Conservation (phyloP, 2,329 filamentous ascomycete genomes). For the Pestalotiopsis sp. region DNA sequence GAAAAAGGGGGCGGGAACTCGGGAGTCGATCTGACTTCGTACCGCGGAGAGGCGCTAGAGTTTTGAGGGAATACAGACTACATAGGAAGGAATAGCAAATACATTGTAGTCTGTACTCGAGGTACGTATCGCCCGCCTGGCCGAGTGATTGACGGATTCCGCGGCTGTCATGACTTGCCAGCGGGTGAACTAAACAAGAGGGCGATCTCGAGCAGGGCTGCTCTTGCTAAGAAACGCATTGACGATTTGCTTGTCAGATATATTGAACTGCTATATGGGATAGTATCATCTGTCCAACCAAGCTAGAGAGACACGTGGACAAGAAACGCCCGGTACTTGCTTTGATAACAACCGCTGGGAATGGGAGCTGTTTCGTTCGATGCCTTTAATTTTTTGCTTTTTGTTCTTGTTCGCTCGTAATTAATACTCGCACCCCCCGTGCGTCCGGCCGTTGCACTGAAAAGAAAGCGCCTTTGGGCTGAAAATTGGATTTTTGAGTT, state of each 20-base stretch:
- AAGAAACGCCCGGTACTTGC: neutral
- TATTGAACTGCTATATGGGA: neutral
- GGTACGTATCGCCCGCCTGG: too few relatives aligned
- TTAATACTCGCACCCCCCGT: too few relatives aligned
- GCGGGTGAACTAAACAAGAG: neutral
- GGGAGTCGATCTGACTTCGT: neutral
- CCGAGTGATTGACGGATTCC: too few relatives aligned
- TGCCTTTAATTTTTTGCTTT: too few relatives aligned
- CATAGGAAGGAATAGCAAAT: neutral
- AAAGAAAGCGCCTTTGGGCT: neutral
- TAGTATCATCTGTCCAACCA: neutral
- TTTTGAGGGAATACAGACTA: neutral
- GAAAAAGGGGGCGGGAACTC: neutral
- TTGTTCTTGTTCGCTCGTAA: too few relatives aligned
- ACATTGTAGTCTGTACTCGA: neutral
- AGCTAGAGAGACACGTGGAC: neutral
- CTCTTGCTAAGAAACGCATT: neutral
- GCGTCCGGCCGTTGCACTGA: too few relatives aligned
- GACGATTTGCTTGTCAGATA: neutral
- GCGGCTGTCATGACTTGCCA: neutral
- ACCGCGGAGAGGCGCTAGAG: neutral
- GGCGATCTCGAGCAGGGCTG: neutral
- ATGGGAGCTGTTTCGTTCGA: too few relatives aligned
- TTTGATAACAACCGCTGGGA: too few relatives aligned
- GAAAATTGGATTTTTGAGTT: neutral